A percentile compares a stretch with the other conserved stretches of the same genome.
Conservation (phyloP, 169 alveolate genomes). For the Cryptosporidium viatorum region DNA sequence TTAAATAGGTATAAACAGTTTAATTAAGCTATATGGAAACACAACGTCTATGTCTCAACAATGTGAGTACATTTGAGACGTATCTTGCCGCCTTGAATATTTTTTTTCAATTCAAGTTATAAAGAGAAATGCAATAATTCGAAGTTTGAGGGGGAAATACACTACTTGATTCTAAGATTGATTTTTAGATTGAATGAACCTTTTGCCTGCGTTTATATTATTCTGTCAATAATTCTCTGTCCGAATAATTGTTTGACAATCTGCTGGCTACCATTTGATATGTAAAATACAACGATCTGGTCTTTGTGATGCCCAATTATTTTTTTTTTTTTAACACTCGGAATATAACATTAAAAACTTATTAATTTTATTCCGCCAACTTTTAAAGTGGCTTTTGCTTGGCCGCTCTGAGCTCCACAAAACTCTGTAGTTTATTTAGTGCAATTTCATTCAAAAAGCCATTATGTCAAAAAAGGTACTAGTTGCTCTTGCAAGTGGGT, state of each 20-base stretch:
- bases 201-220: no score
- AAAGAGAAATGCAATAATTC: neutral
- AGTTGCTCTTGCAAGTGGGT: constrained; percentile 83
- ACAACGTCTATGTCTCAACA: constrained; percentile 37
- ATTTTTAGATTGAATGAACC: no score
- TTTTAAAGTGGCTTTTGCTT: neutral
- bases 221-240: neutral
- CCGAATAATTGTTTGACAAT: neutral
- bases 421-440: no score
- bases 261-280: neutral
- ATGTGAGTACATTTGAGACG: constrained; percentile 67
- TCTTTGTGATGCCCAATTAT: neutral
- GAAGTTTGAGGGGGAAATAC: neutral
- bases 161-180: no score
- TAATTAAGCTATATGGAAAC: constrained; percentile 57
- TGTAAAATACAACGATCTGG: no score
- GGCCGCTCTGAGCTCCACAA: neutral
- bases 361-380: neutral
- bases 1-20: neutral
- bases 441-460: neutral
- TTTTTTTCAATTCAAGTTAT: neutral
- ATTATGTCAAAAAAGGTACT: constrained; percentile 76
- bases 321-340: neutral
- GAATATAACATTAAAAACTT: no score
- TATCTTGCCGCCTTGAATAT: constrained; percentile 46